Conservation (phyloP, 345 rosid genomes). For the Geranium rotundifolium region DNA sequence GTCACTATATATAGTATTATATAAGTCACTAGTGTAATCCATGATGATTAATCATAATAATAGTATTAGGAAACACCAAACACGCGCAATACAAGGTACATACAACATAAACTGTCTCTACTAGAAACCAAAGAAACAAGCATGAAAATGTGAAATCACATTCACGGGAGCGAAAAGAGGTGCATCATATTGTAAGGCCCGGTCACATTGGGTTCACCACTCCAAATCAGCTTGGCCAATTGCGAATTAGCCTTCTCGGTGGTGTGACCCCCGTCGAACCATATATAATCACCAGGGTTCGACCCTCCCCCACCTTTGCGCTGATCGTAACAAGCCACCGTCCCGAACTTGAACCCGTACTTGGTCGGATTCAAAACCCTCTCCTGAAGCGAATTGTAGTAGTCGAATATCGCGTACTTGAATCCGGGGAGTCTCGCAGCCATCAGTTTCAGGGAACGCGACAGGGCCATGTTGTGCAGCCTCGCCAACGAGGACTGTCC, state of each 20-base stretch:
- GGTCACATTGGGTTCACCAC: neutral
- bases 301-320: conserved; percentile 4
- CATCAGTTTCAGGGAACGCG: neutral
- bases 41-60: no score
- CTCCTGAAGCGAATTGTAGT: conserved; percentile 13
- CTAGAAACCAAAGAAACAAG: no score
- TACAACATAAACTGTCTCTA: no score
- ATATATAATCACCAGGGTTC: conserved; percentile 7
- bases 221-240: neutral
- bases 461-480: conserved; percentile 16
- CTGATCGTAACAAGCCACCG: neutral
- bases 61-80: no score
- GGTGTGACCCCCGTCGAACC: conserved; percentile 4
- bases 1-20: no score
- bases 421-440: conserved; percentile 12
- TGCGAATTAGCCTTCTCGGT: neutral
- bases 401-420: conserved; percentile 23
- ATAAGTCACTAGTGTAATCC: no score
- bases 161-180: no score
- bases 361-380: conserved; percentile 5
- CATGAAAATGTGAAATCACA: no score
- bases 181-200: neutral
- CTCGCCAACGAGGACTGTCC: conserved; percentile 12
- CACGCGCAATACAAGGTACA: no score
- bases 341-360: conserved; percentile 5